Evolutionary conservation across 805 yeast genomes (phyloP).

Genomic region (Starmerella ratchasimensis): DNA sequence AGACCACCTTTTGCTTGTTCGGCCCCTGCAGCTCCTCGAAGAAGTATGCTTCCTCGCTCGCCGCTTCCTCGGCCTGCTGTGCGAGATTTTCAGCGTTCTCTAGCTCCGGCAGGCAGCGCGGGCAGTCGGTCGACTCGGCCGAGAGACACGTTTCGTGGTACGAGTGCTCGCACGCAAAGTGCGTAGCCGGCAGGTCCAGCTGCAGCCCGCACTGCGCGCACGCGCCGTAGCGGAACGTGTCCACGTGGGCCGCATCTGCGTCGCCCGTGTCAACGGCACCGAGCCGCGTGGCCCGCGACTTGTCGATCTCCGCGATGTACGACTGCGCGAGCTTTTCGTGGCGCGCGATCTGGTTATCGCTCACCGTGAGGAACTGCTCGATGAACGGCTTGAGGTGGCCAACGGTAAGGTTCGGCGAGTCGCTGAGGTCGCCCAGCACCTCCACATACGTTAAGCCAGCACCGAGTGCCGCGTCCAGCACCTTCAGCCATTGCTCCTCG

Average conservation of each 20-base stretch:
- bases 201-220: conserved; percentile 54
- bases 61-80: conserved; percentile 45
- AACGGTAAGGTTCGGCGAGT: conserved; percentile 48
- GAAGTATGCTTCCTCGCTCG: conserved; percentile 52
- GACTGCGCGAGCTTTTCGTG: conserved; percentile 52
- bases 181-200: conserved; percentile 65
- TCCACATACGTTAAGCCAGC: conserved; percentile 57
- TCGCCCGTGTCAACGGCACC: conserved; percentile 14
- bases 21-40: conserved; percentile 38
- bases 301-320: conserved; percentile 52
- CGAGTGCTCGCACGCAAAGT: conserved; percentile 76
- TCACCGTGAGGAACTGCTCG: conserved; percentile 43
- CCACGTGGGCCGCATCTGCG: conserved; percentile 35
- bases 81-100: conserved; percentile 51
- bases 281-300: conserved; percentile 34
- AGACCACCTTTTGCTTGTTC: conserved; percentile 59
- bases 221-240: conserved; percentile 37
- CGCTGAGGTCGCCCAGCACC: conserved; percentile 52
- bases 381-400: conserved; percentile 62
- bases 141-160: conserved; percentile 67
- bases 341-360: conserved; percentile 51
- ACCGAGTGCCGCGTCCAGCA: conserved; percentile 1
- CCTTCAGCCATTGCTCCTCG: neutral
- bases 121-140: conserved; percentile 38
- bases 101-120: conserved; percentile 57